Evolutionary conservation across 306 rosid genomes (phyloP), one percentile per base, ranked within the genome.

Genomic region (Casuarina cunninghamiana): DNA sequence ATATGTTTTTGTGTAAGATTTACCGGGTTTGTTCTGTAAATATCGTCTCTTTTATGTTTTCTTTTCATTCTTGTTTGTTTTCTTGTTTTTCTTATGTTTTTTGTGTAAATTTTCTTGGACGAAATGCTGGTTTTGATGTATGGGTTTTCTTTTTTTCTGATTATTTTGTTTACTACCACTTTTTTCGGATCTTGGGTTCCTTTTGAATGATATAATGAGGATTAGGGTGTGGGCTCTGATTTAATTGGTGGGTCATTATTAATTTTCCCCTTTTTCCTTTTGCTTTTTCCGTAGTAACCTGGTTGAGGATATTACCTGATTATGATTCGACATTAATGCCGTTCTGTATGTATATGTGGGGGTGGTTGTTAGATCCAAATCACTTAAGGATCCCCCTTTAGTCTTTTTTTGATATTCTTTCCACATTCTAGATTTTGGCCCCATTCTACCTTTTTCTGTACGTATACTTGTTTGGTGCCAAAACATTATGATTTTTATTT

Each of bases 191-290:
- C 55, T 5, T 78, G 55, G 69, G 58, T 79, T 84, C 51, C 11
- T 84, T 57, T 77, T 54, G 84, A 53, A 66, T 74, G 83, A 50
- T 42, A 75, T 53, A 50, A 78, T 39, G 78, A 81, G 53, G 73
- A 51, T 38, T 72, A 55, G 86, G 54, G 53, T 78, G 84, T 84
- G 84, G 88, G 80, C 69, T 82, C 69, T 88, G 87, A 81, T 84
- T 87, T 68, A 74, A 69, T 72, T 83, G 75, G 55, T 44, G 87
- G 83, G 88, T 84, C 91, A 77, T 76, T 79, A 42, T 70, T 71
- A 55, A 19, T 38, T 71, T 72, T 49, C 50, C 49, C 39, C 35
- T 78, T 72, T 50, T 81, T 39, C 39, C 41, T 73, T 11, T 81
- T 68, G 41, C 69, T 74, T 74, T 83, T 51, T 44, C 41, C 60